A percentile compares a stretch with the other conserved stretches of the same genome.
phyloP scores from a whole-genome alignment of 495 filamentous ascomycete genomes.

The Tirmania nivea region DNA sequence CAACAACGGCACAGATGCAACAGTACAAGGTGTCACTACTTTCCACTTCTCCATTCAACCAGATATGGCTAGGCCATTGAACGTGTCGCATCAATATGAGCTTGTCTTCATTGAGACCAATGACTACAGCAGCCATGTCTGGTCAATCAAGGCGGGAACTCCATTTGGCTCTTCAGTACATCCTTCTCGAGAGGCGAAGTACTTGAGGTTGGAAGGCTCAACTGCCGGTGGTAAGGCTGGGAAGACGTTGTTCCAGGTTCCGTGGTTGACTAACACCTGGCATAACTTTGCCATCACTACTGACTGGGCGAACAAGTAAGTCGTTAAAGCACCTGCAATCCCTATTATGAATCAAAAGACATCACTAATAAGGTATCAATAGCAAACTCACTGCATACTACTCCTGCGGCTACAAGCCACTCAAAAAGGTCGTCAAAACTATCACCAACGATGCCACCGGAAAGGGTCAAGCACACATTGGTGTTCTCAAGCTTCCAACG shows the following conservation, averaged over 20 bases:
- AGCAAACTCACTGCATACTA: conserved; percentile 35
- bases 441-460: conserved; percentile 30
- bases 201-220: conserved; percentile 7
- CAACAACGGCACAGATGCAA: conserved; percentile 28
- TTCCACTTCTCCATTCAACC: conserved; percentile 33
- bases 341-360: not conserved
- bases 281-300: conserved; percentile 38
- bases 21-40: conserved; percentile 26
- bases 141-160: conserved; percentile 33
- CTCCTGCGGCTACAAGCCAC: conserved; percentile 26
- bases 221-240: conserved; percentile 10
- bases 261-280: conserved; percentile 25
- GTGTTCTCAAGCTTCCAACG: conserved; percentile 35
- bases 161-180: not conserved
- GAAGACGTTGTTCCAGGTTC: conserved; percentile 23
- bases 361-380: not conserved
- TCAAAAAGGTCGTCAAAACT: conserved; percentile 27
- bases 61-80: conserved; percentile 27
- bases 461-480: conserved; percentile 31
- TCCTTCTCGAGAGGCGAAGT: conserved; percentile 3
- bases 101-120: conserved; percentile 34
- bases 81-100: conserved; percentile 35
- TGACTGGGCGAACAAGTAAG: conserved; percentile 30
- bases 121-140: conserved; percentile 34
- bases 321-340: not conserved